Percentiles rank a stretch among this genome's conserved stretches.
These are phyloP conservation scores for Dioscorea zingiberensis DNA, from an alignment of 106 monocot genomes.

Conservation along the genomic window DNA sequence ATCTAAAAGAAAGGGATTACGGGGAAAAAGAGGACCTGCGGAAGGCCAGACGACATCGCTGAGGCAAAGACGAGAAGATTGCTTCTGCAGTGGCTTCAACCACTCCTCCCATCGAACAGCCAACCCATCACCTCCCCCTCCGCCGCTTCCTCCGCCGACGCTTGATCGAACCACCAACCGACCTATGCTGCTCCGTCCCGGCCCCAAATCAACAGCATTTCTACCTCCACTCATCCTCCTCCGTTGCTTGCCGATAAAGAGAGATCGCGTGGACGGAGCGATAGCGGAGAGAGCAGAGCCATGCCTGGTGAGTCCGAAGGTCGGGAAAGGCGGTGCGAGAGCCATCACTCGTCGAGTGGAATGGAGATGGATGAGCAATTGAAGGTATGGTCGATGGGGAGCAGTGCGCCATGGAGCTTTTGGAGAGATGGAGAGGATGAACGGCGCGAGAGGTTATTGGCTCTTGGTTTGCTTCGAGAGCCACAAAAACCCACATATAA, in stretches of 20 bases:
- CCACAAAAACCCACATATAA: not conserved
- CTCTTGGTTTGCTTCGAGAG: not conserved
- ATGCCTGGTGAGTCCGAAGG: not conserved
- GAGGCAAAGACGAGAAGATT: constrained; percentile 15
- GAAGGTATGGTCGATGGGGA: not conserved
- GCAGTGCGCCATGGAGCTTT: not conserved
- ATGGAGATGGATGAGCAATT: not conserved
- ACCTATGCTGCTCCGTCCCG: not conserved
- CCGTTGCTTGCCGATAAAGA: not conserved
- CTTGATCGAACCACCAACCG: constrained; percentile 16
- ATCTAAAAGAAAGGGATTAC: too few species aligned
- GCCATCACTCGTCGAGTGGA: not conserved
- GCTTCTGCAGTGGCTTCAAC: not conserved
- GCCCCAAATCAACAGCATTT: not conserved
- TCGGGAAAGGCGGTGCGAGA: not conserved
- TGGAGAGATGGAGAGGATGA: not conserved
- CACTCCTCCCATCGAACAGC: constrained; percentile 22
- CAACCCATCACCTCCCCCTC: not conserved
- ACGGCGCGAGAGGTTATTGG: not conserved
- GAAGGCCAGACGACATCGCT: constrained; percentile 85
- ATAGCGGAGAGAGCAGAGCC: not conserved
- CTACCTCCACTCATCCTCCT: not conserved
- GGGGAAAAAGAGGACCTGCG: constrained; percentile 25
- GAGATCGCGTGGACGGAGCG: not conserved
- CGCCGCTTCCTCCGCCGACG: constrained; percentile 4